A percentile compares a stretch with the other conserved stretches of the same genome.
phyloP scores from a whole-genome alignment of 108 stramenopile species.

The Mediolabrus comicus region DNA sequence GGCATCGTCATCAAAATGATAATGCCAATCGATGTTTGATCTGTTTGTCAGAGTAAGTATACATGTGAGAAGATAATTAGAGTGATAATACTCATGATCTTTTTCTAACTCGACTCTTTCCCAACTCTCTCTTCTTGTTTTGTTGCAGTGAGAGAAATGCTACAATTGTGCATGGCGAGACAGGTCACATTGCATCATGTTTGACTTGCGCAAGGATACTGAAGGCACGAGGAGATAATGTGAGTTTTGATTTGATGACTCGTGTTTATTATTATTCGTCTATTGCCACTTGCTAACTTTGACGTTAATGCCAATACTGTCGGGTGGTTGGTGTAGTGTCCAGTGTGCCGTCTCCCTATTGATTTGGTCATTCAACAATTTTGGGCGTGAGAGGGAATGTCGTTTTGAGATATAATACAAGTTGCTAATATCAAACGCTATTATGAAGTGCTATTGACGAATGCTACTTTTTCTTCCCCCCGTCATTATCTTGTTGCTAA shows the following conservation, averaged over 20 bases:
- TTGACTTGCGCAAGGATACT: slow-evolving; percentile 84
- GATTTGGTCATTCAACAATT: slow-evolving; percentile 83
- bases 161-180: slow-evolving; percentile 92
- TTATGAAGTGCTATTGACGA: no score
- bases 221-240: slow-evolving; percentile 76
- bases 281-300: not conserved
- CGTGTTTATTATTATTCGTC: not conserved
- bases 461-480: no score
- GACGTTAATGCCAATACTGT: not conserved
- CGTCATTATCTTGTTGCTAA: no score
- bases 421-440: no score
- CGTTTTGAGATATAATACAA: no score
- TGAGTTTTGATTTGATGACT: not conserved
- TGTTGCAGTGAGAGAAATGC: slow-evolving; percentile 62
- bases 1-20: not conserved
- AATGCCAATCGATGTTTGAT: slow-evolving; percentile 58
- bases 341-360: slow-evolving; percentile 73
- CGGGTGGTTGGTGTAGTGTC: slow-evolving; percentile 34
- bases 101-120: not conserved
- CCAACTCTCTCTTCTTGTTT: not conserved
- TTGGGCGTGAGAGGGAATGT: slow-evolving; percentile 78
- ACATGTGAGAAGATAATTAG: no score
- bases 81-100: not conserved
- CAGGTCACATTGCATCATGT: slow-evolving; percentile 93
- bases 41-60: slow-evolving; percentile 54